Percentiles rank a stretch among this genome's conserved stretches.
Conservation (phyloP, 2,329 filamentous ascomycete genomes). For the Phialophora verrucosa region DNA sequence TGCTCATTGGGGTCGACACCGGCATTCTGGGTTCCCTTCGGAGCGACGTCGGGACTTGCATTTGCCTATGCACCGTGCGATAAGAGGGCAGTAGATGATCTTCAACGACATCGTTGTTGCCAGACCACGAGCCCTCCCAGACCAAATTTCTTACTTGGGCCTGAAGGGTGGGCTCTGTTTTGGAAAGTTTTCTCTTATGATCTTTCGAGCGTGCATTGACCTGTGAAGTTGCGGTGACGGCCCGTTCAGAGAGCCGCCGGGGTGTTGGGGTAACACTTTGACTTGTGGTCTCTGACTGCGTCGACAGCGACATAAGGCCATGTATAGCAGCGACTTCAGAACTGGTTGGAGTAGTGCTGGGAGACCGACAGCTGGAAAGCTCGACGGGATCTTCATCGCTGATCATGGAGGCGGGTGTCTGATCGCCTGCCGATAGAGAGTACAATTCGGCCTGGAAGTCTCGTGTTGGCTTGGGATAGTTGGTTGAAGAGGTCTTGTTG, state of each 20-base stretch:
- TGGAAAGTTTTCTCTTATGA: conserved; percentile 36
- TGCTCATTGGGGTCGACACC: conserved; percentile 25
- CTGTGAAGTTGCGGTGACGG: conserved; percentile 2
- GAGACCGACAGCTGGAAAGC: background rate
- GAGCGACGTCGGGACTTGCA: conserved; percentile 21
- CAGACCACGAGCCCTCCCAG: background rate
- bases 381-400: conserved; percentile 27
- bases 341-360: conserved; percentile 17
- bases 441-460: background rate
- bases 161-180: conserved; percentile 25
- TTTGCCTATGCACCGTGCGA: conserved; percentile 24
- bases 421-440: background rate
- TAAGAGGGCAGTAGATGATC: conserved; percentile 23
- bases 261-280: conserved; percentile 35
- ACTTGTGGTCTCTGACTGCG: conserved; percentile 29
- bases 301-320: conserved; percentile 30
- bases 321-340: conserved; percentile 30
- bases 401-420: background rate
- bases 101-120: conserved; percentile 22
- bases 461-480: background rate
- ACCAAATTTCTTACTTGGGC: conserved; percentile 25
- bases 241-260: conserved; percentile 16
- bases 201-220: conserved; percentile 19
- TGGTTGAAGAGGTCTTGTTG: background rate
- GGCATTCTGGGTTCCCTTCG: conserved; percentile 27